Percentiles rank a stretch among this genome's conserved stretches.
Conservation (phyloP, 2,329 filamentous ascomycete genomes). For the Hortaea sp. region DNA sequence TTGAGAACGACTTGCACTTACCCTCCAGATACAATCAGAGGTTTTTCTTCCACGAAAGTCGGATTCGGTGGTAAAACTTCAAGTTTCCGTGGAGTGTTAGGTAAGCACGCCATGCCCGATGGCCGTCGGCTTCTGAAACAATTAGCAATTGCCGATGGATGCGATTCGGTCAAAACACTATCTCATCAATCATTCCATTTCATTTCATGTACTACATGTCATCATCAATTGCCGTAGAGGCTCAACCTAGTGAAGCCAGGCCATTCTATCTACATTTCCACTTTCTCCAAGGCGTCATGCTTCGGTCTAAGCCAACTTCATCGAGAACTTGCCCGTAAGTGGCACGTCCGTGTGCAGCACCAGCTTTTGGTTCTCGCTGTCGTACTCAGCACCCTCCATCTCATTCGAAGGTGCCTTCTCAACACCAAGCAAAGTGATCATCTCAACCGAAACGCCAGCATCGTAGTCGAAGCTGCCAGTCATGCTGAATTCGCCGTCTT, state of each 20-base stretch:
- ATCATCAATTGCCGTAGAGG: neutral
- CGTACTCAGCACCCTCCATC: neutral
- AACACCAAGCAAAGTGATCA: neutral
- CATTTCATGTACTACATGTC: neutral
- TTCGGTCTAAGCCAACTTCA: neutral
- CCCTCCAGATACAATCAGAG: too few species aligned
- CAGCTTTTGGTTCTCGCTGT: neutral
- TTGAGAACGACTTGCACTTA: too few species aligned
- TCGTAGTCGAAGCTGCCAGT: slow-evolving; percentile 46
- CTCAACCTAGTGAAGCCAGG: too few species aligned
- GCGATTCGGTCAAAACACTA: neutral
- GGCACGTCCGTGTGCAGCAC: slow-evolving; percentile 7
- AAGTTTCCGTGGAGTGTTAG: too few species aligned
- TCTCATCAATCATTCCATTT: neutral
- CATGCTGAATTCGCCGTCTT: slow-evolving; percentile 40
- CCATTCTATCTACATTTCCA: too few species aligned
- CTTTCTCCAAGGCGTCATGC: neutral
- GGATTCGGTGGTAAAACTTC: too few species aligned
- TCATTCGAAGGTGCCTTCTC: neutral
- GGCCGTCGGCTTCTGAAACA: too few species aligned
- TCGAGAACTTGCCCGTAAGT: slow-evolving; percentile 3
- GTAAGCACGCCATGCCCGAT: too few species aligned
- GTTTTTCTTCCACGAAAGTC: too few species aligned
- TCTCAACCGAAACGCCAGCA: slow-evolving; percentile 12
- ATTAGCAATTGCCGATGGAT: too few species aligned